Evolutionary conservation across 495 filamentous ascomycete genomes (phyloP).

Genomic region (Gamarada debralockiae): DNA sequence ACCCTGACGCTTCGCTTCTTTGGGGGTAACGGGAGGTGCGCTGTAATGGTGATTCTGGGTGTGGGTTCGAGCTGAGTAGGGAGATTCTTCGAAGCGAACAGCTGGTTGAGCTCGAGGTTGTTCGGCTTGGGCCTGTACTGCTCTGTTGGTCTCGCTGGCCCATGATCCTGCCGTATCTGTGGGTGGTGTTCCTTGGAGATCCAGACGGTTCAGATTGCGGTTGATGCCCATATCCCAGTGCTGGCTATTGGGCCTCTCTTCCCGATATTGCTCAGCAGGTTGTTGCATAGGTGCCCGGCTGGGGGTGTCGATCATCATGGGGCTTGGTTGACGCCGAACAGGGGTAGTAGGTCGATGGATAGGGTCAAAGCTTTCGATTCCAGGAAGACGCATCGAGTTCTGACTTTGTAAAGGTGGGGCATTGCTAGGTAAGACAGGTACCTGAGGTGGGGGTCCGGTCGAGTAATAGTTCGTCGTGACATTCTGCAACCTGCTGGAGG

Average conservation of each 20-base stretch:
- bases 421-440: slow-evolving; percentile 50
- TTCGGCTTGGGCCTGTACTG: slow-evolving; percentile 44
- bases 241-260: slow-evolving; percentile 56
- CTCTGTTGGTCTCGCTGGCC: slow-evolving; percentile 45
- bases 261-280: slow-evolving; percentile 21
- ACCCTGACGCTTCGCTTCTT: slow-evolving; percentile 60
- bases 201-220: slow-evolving; percentile 66
- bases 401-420: slow-evolving; percentile 31
- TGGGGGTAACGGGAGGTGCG: slow-evolving; percentile 44
- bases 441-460: slow-evolving; percentile 53
- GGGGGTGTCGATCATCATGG: slow-evolving; percentile 63
- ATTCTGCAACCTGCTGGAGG: slow-evolving; percentile 45
- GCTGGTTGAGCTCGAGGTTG: slow-evolving; percentile 33
- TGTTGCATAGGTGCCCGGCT: slow-evolving; percentile 34
- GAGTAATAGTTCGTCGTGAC: slow-evolving; percentile 58
- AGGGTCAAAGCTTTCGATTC: slow-evolving; percentile 87
- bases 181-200: slow-evolving; percentile 54
- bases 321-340: slow-evolving; percentile 57
- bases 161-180: slow-evolving; percentile 48
- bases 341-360: slow-evolving; percentile 56
- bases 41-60: slow-evolving; percentile 41
- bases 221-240: slow-evolving; percentile 79
- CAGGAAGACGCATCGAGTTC: slow-evolving; percentile 61
- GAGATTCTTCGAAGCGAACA: slow-evolving; percentile 44
- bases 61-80: slow-evolving; percentile 22